Evolutionary conservation across 106 monocot species (phyloP).

Genomic region (Hemerocallis citrina): DNA sequence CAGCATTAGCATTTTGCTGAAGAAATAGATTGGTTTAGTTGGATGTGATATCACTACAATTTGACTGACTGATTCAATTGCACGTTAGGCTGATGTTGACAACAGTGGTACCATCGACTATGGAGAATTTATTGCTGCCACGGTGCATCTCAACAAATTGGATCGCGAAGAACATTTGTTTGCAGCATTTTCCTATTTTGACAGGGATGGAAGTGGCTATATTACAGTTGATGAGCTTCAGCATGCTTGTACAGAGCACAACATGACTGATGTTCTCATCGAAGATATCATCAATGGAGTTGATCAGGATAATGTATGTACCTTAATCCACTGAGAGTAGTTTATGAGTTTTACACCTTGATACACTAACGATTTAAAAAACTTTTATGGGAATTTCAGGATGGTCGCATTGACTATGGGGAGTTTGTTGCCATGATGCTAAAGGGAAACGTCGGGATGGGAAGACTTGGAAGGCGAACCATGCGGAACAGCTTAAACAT

Average conservation of each 20-base stretch:
- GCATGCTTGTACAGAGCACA: slow-evolving; percentile 23
- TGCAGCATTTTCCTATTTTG: slow-evolving; percentile 21
- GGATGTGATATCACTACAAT: too few relatives aligned
- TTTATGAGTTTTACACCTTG: too few relatives aligned
- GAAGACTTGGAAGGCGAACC: slow-evolving; percentile 18
- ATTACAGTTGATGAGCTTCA: slow-evolving; percentile 24
- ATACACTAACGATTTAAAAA: too few relatives aligned
- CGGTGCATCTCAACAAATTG: slow-evolving; percentile 21
- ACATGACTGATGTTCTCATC: slow-evolving; percentile 15
- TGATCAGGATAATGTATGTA: slow-evolving; percentile 26
- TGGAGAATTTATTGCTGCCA: slow-evolving; percentile 20
- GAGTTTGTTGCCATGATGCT: slow-evolving; percentile 41
- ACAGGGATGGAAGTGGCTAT: slow-evolving; percentile 22
- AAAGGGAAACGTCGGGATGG: slow-evolving; percentile 15
- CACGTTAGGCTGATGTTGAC: slow-evolving; percentile 16
- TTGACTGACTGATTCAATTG: too few relatives aligned
- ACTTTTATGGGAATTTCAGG: too few relatives aligned
- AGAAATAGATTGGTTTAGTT: too few relatives aligned
- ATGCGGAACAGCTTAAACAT: slow-evolving; percentile 19
- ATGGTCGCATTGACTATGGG: slow-evolving; percentile 33
- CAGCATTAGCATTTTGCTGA: too few relatives aligned
- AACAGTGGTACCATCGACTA: slow-evolving; percentile 24
- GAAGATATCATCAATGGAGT: slow-evolving; percentile 22
- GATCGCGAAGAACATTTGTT: slow-evolving; percentile 24
- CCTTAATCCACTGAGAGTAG: neutral